A percentile compares a stretch with the other conserved stretches of the same genome.
These are phyloP conservation scores for Starmerella etchellsii DNA, from an alignment of 805 yeast species.

Conservation along the genomic window DNA sequence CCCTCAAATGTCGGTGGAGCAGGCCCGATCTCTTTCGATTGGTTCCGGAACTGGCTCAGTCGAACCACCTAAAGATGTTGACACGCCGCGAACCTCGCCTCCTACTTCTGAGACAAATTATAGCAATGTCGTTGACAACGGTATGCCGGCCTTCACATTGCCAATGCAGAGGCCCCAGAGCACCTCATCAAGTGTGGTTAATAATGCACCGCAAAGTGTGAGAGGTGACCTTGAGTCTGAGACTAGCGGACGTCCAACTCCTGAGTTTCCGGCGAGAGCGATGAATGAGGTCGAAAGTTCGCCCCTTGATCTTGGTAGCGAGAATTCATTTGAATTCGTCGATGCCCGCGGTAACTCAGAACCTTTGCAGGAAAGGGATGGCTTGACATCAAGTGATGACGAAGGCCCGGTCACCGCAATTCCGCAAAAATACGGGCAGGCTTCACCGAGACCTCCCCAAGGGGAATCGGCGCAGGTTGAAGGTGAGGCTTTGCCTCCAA, in stretches of 20 bases:
- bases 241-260: conserved; percentile 25
- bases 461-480: neutral
- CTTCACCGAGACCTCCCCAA: conserved; percentile 9
- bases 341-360: conserved; percentile 22
- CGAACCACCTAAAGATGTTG: neutral
- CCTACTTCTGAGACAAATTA: conserved; percentile 14
- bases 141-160: conserved; percentile 29
- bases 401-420: conserved; percentile 18
- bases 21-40: neutral
- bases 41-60: conserved; percentile 3
- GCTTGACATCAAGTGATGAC: conserved; percentile 12
- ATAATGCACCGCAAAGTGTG: conserved; percentile 82
- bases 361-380: neutral
- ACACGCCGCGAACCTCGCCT: conserved; percentile 14
- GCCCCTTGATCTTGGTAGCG: neutral
- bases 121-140: conserved; percentile 3
- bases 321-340: conserved; percentile 27
- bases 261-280: conserved; percentile 10
- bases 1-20: neutral
- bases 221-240: conserved; percentile 49
- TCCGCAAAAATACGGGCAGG: conserved; percentile 10
- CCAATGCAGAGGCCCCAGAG: conserved; percentile 57
- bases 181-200: conserved; percentile 78
- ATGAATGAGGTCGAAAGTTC: neutral
- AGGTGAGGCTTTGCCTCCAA: neutral